Percentiles rank a stretch among this genome's conserved stretches.
phyloP scores from a whole-genome alignment of 164 flowering plant genomes.

The Berberis thunbergii region DNA sequence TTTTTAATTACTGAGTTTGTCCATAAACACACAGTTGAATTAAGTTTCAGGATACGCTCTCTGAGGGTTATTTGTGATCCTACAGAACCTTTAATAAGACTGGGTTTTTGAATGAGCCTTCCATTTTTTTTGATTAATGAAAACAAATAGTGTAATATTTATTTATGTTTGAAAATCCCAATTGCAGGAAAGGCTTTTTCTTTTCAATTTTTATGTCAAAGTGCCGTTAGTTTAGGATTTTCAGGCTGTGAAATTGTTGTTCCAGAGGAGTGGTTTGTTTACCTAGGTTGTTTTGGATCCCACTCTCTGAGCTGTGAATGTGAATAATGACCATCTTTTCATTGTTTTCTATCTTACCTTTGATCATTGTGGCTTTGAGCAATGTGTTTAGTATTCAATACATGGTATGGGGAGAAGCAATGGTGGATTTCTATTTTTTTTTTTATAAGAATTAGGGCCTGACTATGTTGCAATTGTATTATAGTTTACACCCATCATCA shows the following conservation, averaged over 20 bases:
- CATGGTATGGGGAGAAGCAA: too few relatives aligned
- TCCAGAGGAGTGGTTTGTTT: constrained; percentile 5
- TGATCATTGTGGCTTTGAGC: constrained; percentile 4
- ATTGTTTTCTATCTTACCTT: not conserved
- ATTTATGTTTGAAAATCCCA: constrained; percentile 2
- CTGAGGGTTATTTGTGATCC: too few relatives aligned
- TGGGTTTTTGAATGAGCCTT: too few relatives aligned
- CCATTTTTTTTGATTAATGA: too few relatives aligned
- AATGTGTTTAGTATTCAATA: constrained; percentile 3
- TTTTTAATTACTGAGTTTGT: too few relatives aligned
- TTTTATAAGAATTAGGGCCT: too few relatives aligned
- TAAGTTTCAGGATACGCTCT: too few relatives aligned
- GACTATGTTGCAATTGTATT: not conserved
- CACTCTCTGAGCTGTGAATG: not conserved
- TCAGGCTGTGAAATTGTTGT: constrained; percentile 1
- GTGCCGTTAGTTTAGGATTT: constrained; percentile 1
- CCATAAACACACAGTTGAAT: too few relatives aligned
- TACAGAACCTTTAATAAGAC: too few relatives aligned
- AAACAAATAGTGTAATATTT: not conserved
- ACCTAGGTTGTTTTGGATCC: constrained; percentile 7
- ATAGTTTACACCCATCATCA: constrained; percentile 10
- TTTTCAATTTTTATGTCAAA: not conserved
- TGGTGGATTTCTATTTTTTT: too few relatives aligned
- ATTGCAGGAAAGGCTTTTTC: not conserved
- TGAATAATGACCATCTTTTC: not conserved